Evolutionary conservation across 495 filamentous ascomycete species (phyloP), one percentile per base, ranked within the genome.

Genomic region (Aspergillus cavernicola): DNA sequence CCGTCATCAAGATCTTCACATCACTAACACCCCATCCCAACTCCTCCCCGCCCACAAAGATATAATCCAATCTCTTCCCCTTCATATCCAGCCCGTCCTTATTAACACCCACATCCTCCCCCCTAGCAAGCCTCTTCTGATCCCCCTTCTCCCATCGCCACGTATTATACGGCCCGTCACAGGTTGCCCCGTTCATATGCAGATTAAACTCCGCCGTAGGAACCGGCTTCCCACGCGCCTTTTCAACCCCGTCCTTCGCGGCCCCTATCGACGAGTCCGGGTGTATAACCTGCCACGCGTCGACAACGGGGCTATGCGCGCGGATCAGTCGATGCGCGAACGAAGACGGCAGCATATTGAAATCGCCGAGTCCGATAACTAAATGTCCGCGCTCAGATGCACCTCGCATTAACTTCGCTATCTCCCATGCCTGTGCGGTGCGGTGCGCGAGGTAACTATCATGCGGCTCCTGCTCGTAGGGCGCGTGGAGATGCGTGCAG

Each of bases 341-440:
- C 1, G 90, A 95, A 4, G 86, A 71, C 12, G 93, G 92, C 13
- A 89, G 66, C 87, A 96, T 96, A 67, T 98, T 97, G 71, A 97
- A 96, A 68, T 97, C 93, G 19, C 93, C 93, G 6, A 95, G 65
- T 1, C 83, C 92, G 15, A 97, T 74, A 6, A 89, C 90, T 6
- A 96, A 73, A 66, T 93, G 88, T 1, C 92, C 92, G 5, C 89
- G 77, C 61, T 93, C 90, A 1, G 84, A 80, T 11, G 95, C 93
- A 18, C 83, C 88, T 5, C 90, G 85, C 68, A 96, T 86, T 7
- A 97, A 73, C 70, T 95, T 96, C 28, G 91, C 80, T 41, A 97
- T 90, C 70, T 97, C 89, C 93, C 93, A 98, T n/a, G 93, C 87
- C 68, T 98, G 93, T 0, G 93, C 89, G 4, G 86, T 88, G 20